Conservation (phyloP, 306 rosid species). For the Gastrolobium bilobum region DNA sequence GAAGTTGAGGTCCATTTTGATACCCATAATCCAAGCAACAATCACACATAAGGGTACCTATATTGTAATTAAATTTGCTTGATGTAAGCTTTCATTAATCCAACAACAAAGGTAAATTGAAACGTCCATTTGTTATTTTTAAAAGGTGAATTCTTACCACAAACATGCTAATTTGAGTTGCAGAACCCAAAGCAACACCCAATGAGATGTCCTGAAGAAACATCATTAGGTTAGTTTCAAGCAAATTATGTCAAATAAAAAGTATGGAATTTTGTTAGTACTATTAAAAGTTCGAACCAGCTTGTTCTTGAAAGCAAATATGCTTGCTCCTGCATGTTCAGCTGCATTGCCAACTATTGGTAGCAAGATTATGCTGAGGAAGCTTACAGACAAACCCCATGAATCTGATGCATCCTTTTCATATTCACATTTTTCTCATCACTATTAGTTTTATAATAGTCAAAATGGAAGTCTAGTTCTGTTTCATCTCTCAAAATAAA, state of each 20-base stretch:
- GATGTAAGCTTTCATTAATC: neutral
- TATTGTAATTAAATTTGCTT: conserved; percentile 20
- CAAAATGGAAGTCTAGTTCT: neutral
- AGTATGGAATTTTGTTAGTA: neutral
- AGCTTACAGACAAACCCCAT: conserved; percentile 93
- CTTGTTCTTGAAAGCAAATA: conserved; percentile 90
- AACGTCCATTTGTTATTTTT: neutral
- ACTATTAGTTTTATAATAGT: neutral
- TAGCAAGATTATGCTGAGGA: conserved; percentile 85
- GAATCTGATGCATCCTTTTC: conserved; percentile 83
- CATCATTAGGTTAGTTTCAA: conserved; percentile 21
- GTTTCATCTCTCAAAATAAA: neutral
- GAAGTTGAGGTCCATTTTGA: conserved; percentile 83
- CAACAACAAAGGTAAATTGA: conserved; percentile 4
- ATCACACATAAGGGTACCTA: conserved; percentile 88
- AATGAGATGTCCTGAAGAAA: conserved; percentile 50
- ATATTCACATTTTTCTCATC: neutral
- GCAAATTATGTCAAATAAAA: neutral
- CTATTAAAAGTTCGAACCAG: conserved; percentile 57
- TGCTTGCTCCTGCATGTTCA: conserved; percentile 93
- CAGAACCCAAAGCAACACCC: conserved; percentile 58
- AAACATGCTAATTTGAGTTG: conserved; percentile 62
- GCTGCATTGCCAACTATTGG: conserved; percentile 98
- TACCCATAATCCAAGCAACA: conserved; percentile 79
- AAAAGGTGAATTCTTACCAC: conserved; percentile 48